Base-by-base conservation (phyloP, 2,329 filamentous ascomycete species). In the Ceratocystis harringtonii region DNA sequence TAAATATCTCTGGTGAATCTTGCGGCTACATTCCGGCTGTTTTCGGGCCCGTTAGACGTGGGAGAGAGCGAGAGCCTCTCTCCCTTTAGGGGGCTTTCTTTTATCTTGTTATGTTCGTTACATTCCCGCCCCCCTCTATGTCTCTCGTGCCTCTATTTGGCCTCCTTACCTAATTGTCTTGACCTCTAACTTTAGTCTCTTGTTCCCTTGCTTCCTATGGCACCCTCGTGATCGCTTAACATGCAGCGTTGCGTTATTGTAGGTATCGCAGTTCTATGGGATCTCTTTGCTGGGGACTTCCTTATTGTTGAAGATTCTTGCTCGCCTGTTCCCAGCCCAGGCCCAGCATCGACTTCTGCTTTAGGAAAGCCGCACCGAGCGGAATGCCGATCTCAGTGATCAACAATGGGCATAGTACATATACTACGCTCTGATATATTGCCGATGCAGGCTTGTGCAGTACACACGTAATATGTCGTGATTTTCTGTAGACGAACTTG, bases 311-410 rank as follows among this genome's bases (percentile, higher is more conserved):
- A 55, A 50, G 62, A 63, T 63, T 48, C 55, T 32, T 52, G 22
- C 22, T 60, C 22, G 63, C 22, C 52, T 64, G 43, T 45, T 41
- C 30, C 36, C 30, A 28, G 48, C 36, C 10, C 36, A 41, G 36
- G 12, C 36, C 36, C 10, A 41, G 36, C 1, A 12, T 58, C n/a
- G 30, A 19, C 19, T 57, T 57, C 63, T 52, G 17, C 36, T 60
- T 64, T 64, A 30, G 63, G 50, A 60, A 64, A 64, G 36, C 41
- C 50, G 63, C 63, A 22, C 63, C 63, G 63, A 64, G 28, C 50
- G 36, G 63, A 10, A 44, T 60, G 63, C 43, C 41, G 43, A 60
- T 64, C 55, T 52, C 36, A 41, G 48, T 44, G 52, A 64, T 64
- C 63, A 58, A 50, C 52, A 28, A 28, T 62, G 28, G 19, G 17